Percentiles rank a stretch among this genome's conserved stretches.
phyloP scores from a whole-genome alignment of 2,329 filamentous ascomycete genomes.

The Penicillium corylophilum region DNA sequence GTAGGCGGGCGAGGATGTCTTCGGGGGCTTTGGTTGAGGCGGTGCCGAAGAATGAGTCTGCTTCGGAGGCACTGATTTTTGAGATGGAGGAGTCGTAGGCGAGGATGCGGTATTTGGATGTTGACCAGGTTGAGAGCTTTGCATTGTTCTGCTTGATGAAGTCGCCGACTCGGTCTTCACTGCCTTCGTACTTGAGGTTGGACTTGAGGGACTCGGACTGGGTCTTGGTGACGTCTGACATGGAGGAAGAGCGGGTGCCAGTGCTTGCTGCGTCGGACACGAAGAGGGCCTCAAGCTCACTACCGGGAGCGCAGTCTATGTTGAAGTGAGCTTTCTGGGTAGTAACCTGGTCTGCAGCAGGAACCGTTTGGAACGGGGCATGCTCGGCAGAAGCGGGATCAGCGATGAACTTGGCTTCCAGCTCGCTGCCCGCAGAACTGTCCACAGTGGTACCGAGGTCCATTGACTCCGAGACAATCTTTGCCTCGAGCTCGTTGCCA shows the following conservation, averaged over 20 bases:
- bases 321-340: neutral
- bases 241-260: conserved; percentile 4
- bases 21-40: conserved; percentile 26
- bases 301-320: conserved; percentile 12
- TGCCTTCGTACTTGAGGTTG: neutral
- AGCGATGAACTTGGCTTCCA: conserved; percentile 10
- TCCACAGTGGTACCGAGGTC: neutral
- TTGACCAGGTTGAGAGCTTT: neutral
- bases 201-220: neutral
- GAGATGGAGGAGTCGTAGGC: conserved; percentile 37
- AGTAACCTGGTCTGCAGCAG: neutral
- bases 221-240: neutral
- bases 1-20: conserved; percentile 39
- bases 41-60: conserved; percentile 32
- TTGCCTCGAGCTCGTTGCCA: conserved; percentile 12
- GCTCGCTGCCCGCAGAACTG: conserved; percentile 18
- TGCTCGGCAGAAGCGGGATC: neutral
- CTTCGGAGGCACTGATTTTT: conserved; percentile 32
- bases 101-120: conserved; percentile 35
- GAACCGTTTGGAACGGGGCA: neutral
- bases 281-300: conserved; percentile 12
- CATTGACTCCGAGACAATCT: conserved; percentile 2
- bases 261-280: conserved; percentile 2
- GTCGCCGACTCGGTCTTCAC: conserved; percentile 11
- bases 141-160: neutral